Conservation (phyloP, 345 rosid genomes). For the Brassica nigra region DNA sequence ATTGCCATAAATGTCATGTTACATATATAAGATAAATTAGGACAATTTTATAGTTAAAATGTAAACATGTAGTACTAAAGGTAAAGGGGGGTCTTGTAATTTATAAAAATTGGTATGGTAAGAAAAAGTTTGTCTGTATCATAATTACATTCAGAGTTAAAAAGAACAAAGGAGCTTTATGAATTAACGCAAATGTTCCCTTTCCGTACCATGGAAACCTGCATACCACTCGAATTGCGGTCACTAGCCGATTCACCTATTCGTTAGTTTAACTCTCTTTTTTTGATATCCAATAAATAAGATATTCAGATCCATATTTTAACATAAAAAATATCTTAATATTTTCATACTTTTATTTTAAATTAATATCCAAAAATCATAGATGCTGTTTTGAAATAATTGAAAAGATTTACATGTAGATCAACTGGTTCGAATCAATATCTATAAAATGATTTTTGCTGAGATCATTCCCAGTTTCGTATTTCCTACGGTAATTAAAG, state of each 20-base stretch:
- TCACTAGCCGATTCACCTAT: neutral
- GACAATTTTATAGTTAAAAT: neutral
- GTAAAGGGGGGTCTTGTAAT: constrained; percentile 4
- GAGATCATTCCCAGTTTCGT: too few relatives aligned
- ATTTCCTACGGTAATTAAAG: too few relatives aligned
- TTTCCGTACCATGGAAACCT: constrained; percentile 34
- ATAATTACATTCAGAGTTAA: constrained; percentile 22
- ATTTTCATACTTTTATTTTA: neutral
- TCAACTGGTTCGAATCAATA: too few relatives aligned
- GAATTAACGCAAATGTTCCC: constrained; percentile 38
- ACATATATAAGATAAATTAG: constrained; percentile 1
- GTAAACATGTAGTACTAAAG: neutral
- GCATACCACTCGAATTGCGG: constrained; percentile 32
- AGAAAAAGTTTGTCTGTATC: neutral
- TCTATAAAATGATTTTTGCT: too few relatives aligned
- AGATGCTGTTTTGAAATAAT: neutral
- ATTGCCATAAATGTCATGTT: constrained; percentile 29
- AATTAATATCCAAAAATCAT: neutral
- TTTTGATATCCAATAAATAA: neutral
- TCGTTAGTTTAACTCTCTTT: neutral
- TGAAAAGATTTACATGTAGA: too few relatives aligned
- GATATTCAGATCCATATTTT: too few relatives aligned
- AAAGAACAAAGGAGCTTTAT: constrained; percentile 8
- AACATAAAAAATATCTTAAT: too few relatives aligned
- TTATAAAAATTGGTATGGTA: constrained; percentile 12